Evolutionary conservation across 2,329 filamentous ascomycete genomes (phyloP).

Genomic region (Ceratocystis papillata): DNA sequence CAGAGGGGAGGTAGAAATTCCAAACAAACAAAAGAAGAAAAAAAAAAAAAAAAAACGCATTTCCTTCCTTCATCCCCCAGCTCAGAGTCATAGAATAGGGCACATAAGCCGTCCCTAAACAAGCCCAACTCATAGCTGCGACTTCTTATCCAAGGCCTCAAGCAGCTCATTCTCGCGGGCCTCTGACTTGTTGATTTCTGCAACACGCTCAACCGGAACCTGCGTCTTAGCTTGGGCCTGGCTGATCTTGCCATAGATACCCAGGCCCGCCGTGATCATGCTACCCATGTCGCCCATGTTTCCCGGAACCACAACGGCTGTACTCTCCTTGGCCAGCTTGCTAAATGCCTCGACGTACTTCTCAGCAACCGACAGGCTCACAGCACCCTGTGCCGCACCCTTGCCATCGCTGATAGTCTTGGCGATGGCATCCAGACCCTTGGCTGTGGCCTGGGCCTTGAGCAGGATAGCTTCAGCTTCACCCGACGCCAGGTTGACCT

Average conservation of each 20-base stretch:
- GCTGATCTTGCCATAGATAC: conserved; percentile 88
- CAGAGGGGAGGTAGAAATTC: not conserved
- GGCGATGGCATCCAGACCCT: conserved; percentile 79
- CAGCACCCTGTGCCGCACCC: conserved; percentile 65
- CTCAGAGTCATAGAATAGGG: not conserved
- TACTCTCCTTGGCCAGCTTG: conserved; percentile 88
- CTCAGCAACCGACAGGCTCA: conserved; percentile 84
- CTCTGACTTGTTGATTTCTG: conserved; percentile 23
- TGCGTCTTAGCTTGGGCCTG: conserved; percentile 57
- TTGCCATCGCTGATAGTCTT: conserved; percentile 61
- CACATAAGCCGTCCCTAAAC: not conserved
- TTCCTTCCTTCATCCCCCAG: not conserved
- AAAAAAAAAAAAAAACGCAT: not conserved
- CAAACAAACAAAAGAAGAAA: not conserved
- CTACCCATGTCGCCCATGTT: conserved; percentile 93
- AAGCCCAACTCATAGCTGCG: conserved; percentile 25
- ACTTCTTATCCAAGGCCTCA: conserved; percentile 34
- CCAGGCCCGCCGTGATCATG: conserved; percentile 94
- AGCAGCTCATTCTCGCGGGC: conserved; percentile 35
- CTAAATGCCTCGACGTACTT: conserved; percentile 96
- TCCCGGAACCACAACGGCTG: conserved; percentile 86
- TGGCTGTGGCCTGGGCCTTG: conserved; percentile 74
- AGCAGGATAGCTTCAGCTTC: conserved; percentile 88
- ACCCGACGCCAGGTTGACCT: conserved; percentile 86
- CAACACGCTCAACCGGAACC: conserved; percentile 25